A percentile compares a stretch with the other conserved stretches of the same genome.
These are phyloP conservation scores for Cavenderia fasciculata DNA, from an alignment of 78 protist genomes.

Conservation along the genomic window DNA sequence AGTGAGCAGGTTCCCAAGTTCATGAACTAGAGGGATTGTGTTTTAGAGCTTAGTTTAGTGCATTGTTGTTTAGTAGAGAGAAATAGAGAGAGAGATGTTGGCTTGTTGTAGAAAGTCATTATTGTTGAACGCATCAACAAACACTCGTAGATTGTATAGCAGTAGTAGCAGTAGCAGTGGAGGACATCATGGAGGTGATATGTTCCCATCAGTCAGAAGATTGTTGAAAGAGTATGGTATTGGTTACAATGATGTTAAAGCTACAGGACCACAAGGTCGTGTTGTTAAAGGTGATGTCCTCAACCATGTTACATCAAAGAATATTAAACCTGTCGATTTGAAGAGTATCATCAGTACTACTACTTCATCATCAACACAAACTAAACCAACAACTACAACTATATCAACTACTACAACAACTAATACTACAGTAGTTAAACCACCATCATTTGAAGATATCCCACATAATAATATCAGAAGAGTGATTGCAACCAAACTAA, in stretches of 20 bases:
- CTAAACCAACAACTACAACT: conserved; percentile 4
- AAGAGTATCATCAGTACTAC: not conserved
- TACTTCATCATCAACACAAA: not conserved
- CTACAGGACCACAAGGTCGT: conserved; percentile 59
- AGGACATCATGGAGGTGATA: not conserved
- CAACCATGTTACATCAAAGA: conserved; percentile 18
- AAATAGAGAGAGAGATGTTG: no score
- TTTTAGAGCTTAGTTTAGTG: no score
- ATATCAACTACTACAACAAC: conserved; percentile 11
- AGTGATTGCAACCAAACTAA: conserved; percentile 68
- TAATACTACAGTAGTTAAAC: not conserved
- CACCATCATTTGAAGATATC: conserved; percentile 50
- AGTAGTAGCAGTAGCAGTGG: not conserved
- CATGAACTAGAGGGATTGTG: no score
- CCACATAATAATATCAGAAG: conserved; percentile 72
- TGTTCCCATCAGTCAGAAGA: conserved; percentile 67
- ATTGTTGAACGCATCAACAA: no score
- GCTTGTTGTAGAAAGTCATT: no score
- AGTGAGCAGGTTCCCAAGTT: no score
- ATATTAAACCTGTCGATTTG: conserved; percentile 23
- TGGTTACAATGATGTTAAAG: not conserved
- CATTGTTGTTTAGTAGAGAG: no score
- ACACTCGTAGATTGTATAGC: conserved; percentile 23
- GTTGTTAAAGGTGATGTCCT: conserved; percentile 68
- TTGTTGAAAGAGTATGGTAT: conserved; percentile 33